phyloP scores from a whole-genome alignment of 441 rosid genomes.

The Corymbia calophylla region DNA sequence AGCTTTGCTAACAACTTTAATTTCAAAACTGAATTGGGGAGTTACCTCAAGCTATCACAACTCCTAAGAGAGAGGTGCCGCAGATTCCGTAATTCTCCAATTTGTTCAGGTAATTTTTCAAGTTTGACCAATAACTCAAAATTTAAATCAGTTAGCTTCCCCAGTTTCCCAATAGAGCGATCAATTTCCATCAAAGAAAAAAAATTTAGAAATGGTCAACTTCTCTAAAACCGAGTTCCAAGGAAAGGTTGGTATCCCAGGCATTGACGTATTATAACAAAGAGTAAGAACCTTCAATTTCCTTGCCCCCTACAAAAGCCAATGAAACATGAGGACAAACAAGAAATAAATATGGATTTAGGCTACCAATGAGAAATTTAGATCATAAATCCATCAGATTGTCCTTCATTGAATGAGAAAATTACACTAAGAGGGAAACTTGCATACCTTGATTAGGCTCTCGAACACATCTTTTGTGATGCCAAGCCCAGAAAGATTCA shows the following conservation, averaged over 20 bases:
- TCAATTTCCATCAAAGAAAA: accelerated
- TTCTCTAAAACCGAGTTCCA: accelerated
- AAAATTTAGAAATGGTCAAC: accelerated
- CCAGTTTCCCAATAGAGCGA: background rate
- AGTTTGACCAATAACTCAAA: accelerated
- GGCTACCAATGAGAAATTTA: background rate
- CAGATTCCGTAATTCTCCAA: background rate
- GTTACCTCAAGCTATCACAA: accelerated
- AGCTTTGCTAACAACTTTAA: background rate
- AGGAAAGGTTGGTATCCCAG: accelerated
- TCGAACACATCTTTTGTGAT: accelerated
- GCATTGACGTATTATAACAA: accelerated
- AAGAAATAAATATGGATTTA: background rate
- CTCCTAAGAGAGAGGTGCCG: accelerated
- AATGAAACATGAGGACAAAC: accelerated
- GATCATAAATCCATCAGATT: accelerated
- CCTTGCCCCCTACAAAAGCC: background rate
- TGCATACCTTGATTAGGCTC: background rate
- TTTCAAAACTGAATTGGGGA: background rate
- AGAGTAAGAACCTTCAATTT: background rate
- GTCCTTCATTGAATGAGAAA: background rate
- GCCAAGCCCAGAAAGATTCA: accelerated
- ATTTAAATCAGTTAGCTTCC: accelerated
- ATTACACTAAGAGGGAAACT: background rate
- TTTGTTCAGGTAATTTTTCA: background rate